A percentile compares a stretch with the other conserved stretches of the same genome.
Conservation (phyloP, 257 asterid species). For the Solanum raphanifolium region DNA sequence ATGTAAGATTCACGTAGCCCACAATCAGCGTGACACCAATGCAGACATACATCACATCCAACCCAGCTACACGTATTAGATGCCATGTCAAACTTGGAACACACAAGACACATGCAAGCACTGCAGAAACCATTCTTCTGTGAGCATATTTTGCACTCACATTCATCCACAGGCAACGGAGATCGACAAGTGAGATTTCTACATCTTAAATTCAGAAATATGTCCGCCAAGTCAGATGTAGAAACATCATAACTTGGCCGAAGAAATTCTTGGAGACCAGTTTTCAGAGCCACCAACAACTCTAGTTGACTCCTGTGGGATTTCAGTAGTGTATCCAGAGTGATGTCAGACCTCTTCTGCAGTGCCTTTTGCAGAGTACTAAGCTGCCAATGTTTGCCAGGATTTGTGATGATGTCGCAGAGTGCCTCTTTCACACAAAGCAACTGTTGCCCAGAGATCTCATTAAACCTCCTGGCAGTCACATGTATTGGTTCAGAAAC, state of each 20-base stretch:
- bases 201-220: conserved; percentile 69
- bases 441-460: conserved; percentile 43
- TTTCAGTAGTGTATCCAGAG: conserved; percentile 51
- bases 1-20: conserved; percentile 73
- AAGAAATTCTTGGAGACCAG: conserved; percentile 67
- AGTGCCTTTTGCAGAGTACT: conserved; percentile 71
- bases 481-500: conserved; percentile 67
- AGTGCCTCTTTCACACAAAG: conserved; percentile 60
- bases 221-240: conserved; percentile 68
- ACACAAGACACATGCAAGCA: conserved; percentile 95
- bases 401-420: conserved; percentile 50
- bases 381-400: conserved; percentile 63
- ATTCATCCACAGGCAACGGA: conserved; percentile 78
- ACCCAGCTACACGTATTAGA: conserved; percentile 98
- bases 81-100: conserved; percentile 90
- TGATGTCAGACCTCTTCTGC: conserved; percentile 49
- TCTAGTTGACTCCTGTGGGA: conserved; percentile 63
- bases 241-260: conserved; percentile 34
- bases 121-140: conserved; percentile 75
- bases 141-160: conserved; percentile 79
- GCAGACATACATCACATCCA: conserved; percentile 93
- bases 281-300: conserved; percentile 77
- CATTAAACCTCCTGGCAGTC: conserved; percentile 51
- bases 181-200: conserved; percentile 64
- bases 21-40: conserved; percentile 99